Base-by-base conservation (phyloP, 176 grass and related monocot genomes). In the Avena sativa region DNA sequence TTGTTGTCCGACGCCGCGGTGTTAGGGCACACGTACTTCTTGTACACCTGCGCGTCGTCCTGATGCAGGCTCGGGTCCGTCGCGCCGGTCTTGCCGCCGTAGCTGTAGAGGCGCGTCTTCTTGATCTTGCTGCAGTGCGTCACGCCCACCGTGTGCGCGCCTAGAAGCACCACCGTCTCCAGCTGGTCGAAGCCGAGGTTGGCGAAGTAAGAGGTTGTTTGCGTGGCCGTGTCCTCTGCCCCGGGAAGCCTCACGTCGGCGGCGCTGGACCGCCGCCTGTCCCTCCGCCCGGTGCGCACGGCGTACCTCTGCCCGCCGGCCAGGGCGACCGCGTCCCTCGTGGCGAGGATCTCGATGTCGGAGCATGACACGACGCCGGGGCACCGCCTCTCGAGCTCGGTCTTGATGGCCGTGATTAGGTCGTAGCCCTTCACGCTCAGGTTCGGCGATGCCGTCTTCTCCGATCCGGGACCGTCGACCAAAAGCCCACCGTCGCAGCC, bases 61-160 rank as follows among this genome's bases (percentile, higher is more conserved):
- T 14, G 17, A 25, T 58, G 9, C 51, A 59, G 5, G 43, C 43
- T 46, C 43, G 43, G 43, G 8, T 46, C 43, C 8, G 43, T 46
- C 4, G 43, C 8, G 5, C 70, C 79, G 7, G 79, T 43, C 62
- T 65, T 65, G n/a, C 72, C 59, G 70, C 74, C 81, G 69, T 74
- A 88, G 57, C 81, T 81, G 69, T 88, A 82, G 11, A 88, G 59
- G 19, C 86, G 25, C 28, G 40, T 30, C 46, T 66, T 48, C 46
- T 66, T 48, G 59, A 88, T 71, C 68, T 76, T 43, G 4, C 21
- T 58, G 75, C 9, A 81, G 6, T 46, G 43, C 5, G 43, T 46
- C 43, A 46, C 6, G 43, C 43, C 43, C 43, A 46, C 43, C 43
- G 43, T 46, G 43, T 46, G 43, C 43, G 43, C 43, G 43, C 43